Conservation (phyloP, 805 yeast species). For the Cyberlindnera galapagoensis region DNA sequence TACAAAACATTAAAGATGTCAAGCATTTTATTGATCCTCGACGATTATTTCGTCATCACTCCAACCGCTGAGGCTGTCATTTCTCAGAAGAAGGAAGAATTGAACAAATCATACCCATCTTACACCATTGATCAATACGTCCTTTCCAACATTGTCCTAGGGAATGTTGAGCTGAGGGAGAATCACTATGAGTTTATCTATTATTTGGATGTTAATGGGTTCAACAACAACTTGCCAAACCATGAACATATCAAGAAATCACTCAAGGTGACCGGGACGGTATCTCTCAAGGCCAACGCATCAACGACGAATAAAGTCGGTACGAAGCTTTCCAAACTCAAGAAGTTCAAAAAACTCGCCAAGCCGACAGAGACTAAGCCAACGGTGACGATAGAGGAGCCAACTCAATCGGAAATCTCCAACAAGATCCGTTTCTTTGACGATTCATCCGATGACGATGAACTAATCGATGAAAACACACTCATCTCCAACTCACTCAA, state of each 20-base stretch:
- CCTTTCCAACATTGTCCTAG: conserved; percentile 21
- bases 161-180: conserved; percentile 15
- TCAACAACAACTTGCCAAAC: conserved; percentile 21
- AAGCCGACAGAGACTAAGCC: conserved; percentile 7
- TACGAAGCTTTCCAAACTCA: conserved; percentile 21
- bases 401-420: conserved; percentile 10
- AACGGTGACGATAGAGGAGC: conserved; percentile 14
- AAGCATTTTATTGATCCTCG: conserved; percentile 20
- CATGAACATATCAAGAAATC: conserved; percentile 18
- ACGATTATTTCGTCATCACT: conserved; percentile 20
- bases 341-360: conserved; percentile 14
- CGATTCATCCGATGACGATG: conserved; percentile 23
- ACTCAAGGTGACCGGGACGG: conserved; percentile 9
- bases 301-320: conserved; percentile 12
- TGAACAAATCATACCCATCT: conserved; percentile 8
- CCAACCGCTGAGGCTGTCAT: conserved; percentile 19
- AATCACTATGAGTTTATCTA: conserved; percentile 22
- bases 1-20: too few species aligned
- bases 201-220: conserved; percentile 18
- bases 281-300: conserved; percentile 5
- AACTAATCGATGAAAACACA: conserved; percentile 32
- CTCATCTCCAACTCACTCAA: conserved; percentile 29
- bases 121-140: conserved; percentile 20
- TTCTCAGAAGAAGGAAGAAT: conserved; percentile 13
- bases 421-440: conserved; percentile 20